Evolutionary conservation across 768 basidiomycete genomes (phyloP), one percentile per base, ranked within the genome.

Genomic region (Tricholoma furcatifolium): DNA sequence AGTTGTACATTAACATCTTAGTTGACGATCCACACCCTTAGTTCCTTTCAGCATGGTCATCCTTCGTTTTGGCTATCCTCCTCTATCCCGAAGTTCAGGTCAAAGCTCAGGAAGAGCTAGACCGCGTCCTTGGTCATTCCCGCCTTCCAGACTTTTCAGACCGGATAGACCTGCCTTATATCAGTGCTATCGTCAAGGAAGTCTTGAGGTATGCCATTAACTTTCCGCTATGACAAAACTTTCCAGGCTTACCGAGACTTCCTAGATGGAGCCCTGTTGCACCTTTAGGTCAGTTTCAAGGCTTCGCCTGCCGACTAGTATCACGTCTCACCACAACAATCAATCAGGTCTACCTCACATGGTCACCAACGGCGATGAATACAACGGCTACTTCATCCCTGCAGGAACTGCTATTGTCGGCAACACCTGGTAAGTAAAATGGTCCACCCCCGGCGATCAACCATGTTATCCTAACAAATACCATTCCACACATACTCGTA

Each of bases 351-450:
- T 71, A 38, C 70, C 70, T 6, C 76, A 77, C 43, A 71, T 70
- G 60, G 67, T 63, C 7, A 72, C 72, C 2, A 59, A 71, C 11
- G 68, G 76, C 30, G 79, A 76, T 49, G 65, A 74, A 35, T 79
- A 78, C 55, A 64, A 70, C 7, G 73, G 76, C 6, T 73, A 69
- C 46, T 58, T 69, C 21, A 77, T 80, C 42, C 74, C 79, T 3
- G 72, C 74, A 41, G 78, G 79, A 20, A 73, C 74, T 10, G 67
- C 72, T 20, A 62, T 77, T 36, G 61, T 76, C 10, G 74, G 71
- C 5, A 78, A 76, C 55, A 72, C 70, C 10, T 78, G 75, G 74
- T 76, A 43, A 30, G 55, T 45, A 32, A 18, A 40, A 53, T 12
- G 34, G 42, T 42, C 21, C 12, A 18, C 42, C 27, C 23, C n/a